Base-by-base conservation (phyloP, 2,329 filamentous ascomycete genomes). In the Ramularia endophylla region DNA sequence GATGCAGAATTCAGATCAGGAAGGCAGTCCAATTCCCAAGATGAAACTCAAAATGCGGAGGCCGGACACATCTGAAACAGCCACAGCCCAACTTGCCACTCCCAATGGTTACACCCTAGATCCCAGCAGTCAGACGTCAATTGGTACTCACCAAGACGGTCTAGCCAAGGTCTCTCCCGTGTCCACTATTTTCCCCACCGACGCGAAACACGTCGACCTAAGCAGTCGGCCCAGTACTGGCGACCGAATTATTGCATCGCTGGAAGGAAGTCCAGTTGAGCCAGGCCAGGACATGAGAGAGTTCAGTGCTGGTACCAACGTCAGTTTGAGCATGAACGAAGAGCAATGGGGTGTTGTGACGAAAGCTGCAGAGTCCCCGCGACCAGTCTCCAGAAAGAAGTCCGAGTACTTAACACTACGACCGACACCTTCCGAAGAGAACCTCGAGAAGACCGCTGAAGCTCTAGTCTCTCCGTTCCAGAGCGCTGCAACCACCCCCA, bases 81-180 rank as follows among this genome's bases (percentile, higher is more conserved):
- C 41, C 25, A 32, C 28, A 29, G 40, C 68, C 40, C 71, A 73
- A 4, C 75, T 74, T 55, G 67, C 75, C 35, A 65, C 71, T 38
- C 74, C 75, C 48, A 73, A 65, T 53, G 76, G 71, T 48, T 73
- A 75, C 48, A 70, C 72, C 36, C 72, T 71, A 46, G 67, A 68
- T 42, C 62, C 60, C 41, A 65, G 62, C 44, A 62, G 62, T 30
- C 47, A 46, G 32, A 43, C 48, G 12, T 56, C 57, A 15, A 48
- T 40, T 15, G 41, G 41, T 28, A 52, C 53, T 19, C 30, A 54
- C 27, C 43, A 39, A 12, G 50, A 56, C 32, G 47, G 45, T 16
- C 40, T 35, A 18, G 41, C 29, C 32, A 47, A 39, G 31, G 48
- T 59, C 15, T 59, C 56, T 9, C 55, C 57, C 17, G 31, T 59